Percentiles rank a stretch among this genome's conserved stretches.
These are phyloP conservation scores for Boletus huronensis DNA, from an alignment of 768 basidiomycete genomes.

Conservation along the genomic window DNA sequence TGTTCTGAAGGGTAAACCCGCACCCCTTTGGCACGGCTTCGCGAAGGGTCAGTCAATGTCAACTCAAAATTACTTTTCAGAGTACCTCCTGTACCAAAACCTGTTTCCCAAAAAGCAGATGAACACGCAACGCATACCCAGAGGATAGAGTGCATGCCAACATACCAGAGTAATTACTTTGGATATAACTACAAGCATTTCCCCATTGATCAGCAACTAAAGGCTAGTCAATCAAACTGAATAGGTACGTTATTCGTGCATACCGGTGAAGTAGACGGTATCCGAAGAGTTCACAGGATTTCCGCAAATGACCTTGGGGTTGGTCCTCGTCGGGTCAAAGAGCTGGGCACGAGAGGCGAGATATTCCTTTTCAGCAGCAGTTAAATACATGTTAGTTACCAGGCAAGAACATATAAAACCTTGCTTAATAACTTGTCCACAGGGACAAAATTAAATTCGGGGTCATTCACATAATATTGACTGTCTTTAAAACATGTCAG, in stretches of 20 bases:
- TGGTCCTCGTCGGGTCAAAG: slow-evolving; percentile 66
- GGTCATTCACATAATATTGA: slow-evolving; percentile 91
- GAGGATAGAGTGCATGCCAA: neutral
- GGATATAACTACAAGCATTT: slow-evolving; percentile 86
- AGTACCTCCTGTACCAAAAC: slow-evolving; percentile 86
- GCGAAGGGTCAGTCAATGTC: slow-evolving; percentile 1
- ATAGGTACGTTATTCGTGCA: slow-evolving; percentile 1
- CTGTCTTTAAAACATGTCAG: slow-evolving; percentile 49
- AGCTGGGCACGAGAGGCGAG: slow-evolving; percentile 74
- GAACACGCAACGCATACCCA: neutral
- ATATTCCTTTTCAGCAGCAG: slow-evolving; percentile 62
- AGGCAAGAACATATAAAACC: slow-evolving; percentile 36
- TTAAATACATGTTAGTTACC: neutral
- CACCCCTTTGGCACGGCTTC: slow-evolving; percentile 88
- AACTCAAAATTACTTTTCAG: neutral
- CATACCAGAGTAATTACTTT: slow-evolving; percentile 81
- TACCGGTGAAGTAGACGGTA: slow-evolving; percentile 91
- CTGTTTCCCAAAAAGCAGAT: slow-evolving; percentile 32
- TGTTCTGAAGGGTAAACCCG: slow-evolving; percentile 95
- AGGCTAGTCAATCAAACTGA: neutral
- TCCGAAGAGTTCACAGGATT: slow-evolving; percentile 83
- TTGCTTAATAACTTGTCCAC: slow-evolving; percentile 83
- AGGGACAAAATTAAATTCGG: slow-evolving; percentile 72
- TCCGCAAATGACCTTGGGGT: slow-evolving; percentile 68
- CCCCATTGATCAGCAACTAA: slow-evolving; percentile 82